Base-by-base conservation (phyloP, 352 stramenopile species). In the Phytopythium aichiense region DNA sequence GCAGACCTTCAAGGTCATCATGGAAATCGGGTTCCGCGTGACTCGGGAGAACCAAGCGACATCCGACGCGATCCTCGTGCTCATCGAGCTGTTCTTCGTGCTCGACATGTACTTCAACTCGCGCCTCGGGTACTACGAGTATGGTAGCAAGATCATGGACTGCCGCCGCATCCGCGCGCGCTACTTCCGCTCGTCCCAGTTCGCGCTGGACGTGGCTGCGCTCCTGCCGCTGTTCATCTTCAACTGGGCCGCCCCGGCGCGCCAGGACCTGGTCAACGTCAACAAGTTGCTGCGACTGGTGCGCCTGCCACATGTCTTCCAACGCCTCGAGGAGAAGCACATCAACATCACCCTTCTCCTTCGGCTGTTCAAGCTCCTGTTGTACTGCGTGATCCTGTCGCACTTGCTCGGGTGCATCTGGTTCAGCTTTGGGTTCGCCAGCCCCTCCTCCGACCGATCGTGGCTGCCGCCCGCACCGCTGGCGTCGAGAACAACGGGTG, bases 61-160 rank as follows among this genome's bases (percentile, higher is more conserved):
- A 1, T 65, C 65, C 0, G 75, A 79, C 23, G 28, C 65, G 15
- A 15, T 68, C 0, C 57, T 81, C 7, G 66, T 83, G 5, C 16
- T 87, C 0, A 63, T 77, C 7, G 79, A 91, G 43, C 15, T 74
- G 0, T 67, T 61, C 28, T 91, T 89, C 40, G 51, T 50, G 9
- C 0, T 84, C 0, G 79, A 91, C 31, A 60, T 87, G 30, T 76
- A 78, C 37, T 76, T 88, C 18, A 57, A 74, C 28, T 74, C 68
- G 6, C 66, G 78, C 1, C 69, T 85, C 0, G 79, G 81, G 0
- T 88, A 74, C 59, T 91, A 87, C 48, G 70, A 83, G 16, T 89
- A 80, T 30, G 81, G 81, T 13, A 91, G 88, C 66, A 91, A 89
- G 43, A 66, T 84, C 45, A 86, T 88, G 77, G 71, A 88, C 51